Evolutionary conservation across 2,329 filamentous ascomycete genomes (phyloP).

Genomic region (Sporothrix sp.): DNA sequence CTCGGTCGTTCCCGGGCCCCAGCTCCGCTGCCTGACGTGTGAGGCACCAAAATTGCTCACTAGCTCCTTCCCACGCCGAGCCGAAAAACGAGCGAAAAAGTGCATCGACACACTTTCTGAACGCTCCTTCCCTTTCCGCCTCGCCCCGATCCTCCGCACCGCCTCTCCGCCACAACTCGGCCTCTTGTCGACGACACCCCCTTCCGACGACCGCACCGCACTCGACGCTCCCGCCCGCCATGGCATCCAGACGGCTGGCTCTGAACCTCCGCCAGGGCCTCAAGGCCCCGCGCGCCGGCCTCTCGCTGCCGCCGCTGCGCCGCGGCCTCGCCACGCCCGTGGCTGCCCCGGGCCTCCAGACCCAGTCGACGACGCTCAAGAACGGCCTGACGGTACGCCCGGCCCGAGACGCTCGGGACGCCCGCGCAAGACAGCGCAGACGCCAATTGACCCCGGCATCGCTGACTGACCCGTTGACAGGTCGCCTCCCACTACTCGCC

Average conservation of each 20-base stretch:
- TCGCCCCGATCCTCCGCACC: not conserved
- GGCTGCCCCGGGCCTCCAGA: constrained; percentile 54
- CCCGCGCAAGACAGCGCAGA: constrained; percentile 15
- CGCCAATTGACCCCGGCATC: constrained; percentile 17
- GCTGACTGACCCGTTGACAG: constrained; percentile 36
- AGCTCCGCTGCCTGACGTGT: constrained; percentile 13
- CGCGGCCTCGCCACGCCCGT: constrained; percentile 88
- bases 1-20: constrained; percentile 16
- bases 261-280: constrained; percentile 86
- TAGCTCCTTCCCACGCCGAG: constrained; percentile 14
- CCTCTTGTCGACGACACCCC: not conserved
- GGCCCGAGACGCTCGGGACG: too few species aligned
- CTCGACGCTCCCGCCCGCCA: constrained; percentile 38
- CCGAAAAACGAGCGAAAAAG: constrained; percentile 15
- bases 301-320: constrained; percentile 69
- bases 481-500: constrained; percentile 97
- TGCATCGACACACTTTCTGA: constrained; percentile 12
- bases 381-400: constrained; percentile 87
- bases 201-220: constrained; percentile 30
- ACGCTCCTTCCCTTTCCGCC: constrained; percentile 15
- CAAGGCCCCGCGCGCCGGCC: constrained; percentile 68
- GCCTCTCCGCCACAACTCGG: not conserved
- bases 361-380: constrained; percentile 89
- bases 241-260: constrained; percentile 97
- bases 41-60: constrained; percentile 15